A percentile compares a stretch with the other conserved stretches of the same genome.
Conservation (phyloP, 2,329 filamentous ascomycete species). For the Trichothecium sympodiale region DNA sequence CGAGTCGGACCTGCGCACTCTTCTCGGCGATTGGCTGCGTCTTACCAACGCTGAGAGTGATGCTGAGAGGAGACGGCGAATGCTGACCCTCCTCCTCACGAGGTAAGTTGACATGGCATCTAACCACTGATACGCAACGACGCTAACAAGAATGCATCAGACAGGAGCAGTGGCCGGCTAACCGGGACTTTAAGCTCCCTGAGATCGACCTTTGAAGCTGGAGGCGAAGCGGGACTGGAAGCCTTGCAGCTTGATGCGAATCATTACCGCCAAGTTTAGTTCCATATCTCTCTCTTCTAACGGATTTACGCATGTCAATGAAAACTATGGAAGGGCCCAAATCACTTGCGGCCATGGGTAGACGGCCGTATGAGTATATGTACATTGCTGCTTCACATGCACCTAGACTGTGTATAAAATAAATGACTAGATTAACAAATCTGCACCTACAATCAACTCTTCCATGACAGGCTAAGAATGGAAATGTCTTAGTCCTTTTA, state of each 20-base stretch:
- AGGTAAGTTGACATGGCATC: too few relatives aligned
- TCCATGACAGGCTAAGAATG: too few relatives aligned
- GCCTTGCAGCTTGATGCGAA: too few relatives aligned
- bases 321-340: too few relatives aligned
- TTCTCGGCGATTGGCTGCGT: constrained; percentile 37
- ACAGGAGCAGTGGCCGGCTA: constrained; percentile 27
- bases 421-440: too few relatives aligned
- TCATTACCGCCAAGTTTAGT: too few relatives aligned
- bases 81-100: constrained; percentile 28
- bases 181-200: constrained; percentile 28
- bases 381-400: not conserved
- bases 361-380: not conserved
- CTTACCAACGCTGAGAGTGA: constrained; percentile 26
- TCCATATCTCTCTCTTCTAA: not conserved
- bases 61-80: constrained; percentile 24
- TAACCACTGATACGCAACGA: not conserved
- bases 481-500: too few relatives aligned
- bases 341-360: too few relatives aligned
- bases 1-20: constrained; percentile 41
- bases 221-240: too few relatives aligned
- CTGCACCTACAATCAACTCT: too few relatives aligned
- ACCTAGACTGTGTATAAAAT: not conserved
- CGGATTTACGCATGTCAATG: not conserved
- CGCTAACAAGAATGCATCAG: constrained; percentile 13
- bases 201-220: constrained; percentile 25